Conservation (phyloP, 495 filamentous ascomycete genomes). For the Physcia stellaris region DNA sequence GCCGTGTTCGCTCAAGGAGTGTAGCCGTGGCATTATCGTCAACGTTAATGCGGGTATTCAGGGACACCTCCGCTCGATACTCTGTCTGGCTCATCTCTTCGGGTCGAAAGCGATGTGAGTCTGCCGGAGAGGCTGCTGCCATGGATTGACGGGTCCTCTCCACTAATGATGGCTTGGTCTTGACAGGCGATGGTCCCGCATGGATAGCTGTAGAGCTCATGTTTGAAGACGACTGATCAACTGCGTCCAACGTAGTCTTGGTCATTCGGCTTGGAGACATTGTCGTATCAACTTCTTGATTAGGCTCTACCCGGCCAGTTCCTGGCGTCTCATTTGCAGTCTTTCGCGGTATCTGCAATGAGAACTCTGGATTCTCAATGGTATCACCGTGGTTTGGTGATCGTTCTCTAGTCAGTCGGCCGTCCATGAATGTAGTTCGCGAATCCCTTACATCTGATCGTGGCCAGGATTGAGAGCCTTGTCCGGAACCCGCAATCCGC, state of each 20-base stretch:
- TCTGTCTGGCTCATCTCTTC: too few relatives aligned
- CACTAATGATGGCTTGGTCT: slow-evolving; percentile 22
- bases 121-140: slow-evolving; percentile 17
- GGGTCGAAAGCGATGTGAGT: slow-evolving; percentile 11
- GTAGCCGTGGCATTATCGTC: too few relatives aligned
- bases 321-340: neutral
- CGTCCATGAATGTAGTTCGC: too few relatives aligned
- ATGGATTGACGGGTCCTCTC: slow-evolving; percentile 32
- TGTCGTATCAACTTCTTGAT: neutral
- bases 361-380: neutral
- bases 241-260: neutral
- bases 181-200: slow-evolving; percentile 22
- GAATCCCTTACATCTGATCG: too few relatives aligned
- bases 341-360: neutral
- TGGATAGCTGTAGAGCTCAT: slow-evolving; percentile 23
- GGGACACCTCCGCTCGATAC: slow-evolving; percentile 3
- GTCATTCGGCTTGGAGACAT: neutral
- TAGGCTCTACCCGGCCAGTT: neutral
- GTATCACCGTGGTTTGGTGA: too few relatives aligned
- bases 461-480: too few relatives aligned
- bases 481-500: too few relatives aligned
- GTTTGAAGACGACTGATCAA: neutral
- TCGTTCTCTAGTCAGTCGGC: too few relatives aligned
- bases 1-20: slow-evolving; percentile 64
- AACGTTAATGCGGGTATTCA: slow-evolving; percentile 21